Base-by-base conservation (phyloP, 805 yeast species). In the Saturnispora silvae region DNA sequence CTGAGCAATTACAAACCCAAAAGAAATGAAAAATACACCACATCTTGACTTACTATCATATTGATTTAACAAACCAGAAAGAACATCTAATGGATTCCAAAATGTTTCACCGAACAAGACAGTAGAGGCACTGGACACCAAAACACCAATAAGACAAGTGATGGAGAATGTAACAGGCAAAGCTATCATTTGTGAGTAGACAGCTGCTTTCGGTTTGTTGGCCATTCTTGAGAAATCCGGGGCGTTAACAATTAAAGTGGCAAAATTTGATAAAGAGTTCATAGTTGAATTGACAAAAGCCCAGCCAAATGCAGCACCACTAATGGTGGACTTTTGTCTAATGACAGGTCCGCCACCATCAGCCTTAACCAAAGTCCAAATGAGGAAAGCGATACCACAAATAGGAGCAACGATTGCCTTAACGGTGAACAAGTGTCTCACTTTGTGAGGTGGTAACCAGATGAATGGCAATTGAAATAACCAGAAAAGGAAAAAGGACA, bases 201-300 rank as follows among this genome's bases (percentile, higher is more conserved):
- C 50, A 3, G 78, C 67, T 16, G 72, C 61, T 30, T 49, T 56
- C 35, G 69, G 65, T 17, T 73, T 75, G 45, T 66, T 70, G 8
- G 94, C 81, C 60, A 84, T 79, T 57, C 96, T 73, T 19, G 94
- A 70, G 58, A 85, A 85, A 64, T 85, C 96, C 2, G 95, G 94
- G 13, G 92, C 82, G 60, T 85, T 85, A 37, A 81, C 71, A 51
- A 86, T 81, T 50, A 85, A 68, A n/a, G 95, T 81, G 4, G 94
- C 92, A 52, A 85, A 85, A 60, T 84, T 85, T 20, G 94, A 82
- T 44, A 85, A 61, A 16, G 86, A 69, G 59, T 77, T 79, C 94
- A 86, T 81, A 23, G 77, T 66, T 4, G 89, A 73, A 47, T 68
- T 68, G 37, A 85, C 72, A 53, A 84, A 85, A 1, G 82, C 84